These are phyloP conservation scores for Geranium incanum DNA, from an alignment of 441 rosid species.

Conservation along the genomic window DNA sequence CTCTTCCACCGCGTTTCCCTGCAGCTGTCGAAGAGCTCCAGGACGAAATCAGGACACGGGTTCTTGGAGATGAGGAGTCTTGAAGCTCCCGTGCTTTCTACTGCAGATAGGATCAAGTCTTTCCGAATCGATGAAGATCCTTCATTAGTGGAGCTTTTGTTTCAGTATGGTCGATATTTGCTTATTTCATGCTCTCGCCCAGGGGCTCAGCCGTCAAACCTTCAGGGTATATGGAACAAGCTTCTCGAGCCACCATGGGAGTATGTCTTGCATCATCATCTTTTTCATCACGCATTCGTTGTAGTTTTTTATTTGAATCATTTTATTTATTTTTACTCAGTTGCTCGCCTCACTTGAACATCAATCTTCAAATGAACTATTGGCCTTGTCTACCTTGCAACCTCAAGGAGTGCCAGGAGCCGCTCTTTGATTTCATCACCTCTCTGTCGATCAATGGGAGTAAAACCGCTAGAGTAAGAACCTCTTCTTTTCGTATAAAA, in stretches of 20 bases:
- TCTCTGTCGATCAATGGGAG: slow-evolving; percentile 62
- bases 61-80: slow-evolving; percentile 18
- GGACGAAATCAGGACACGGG: slow-evolving; percentile 20
- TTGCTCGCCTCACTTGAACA: slow-evolving; percentile 77
- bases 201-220: slow-evolving; percentile 81
- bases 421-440: slow-evolving; percentile 64
- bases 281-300: too few relatives aligned
- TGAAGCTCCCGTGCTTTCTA: slow-evolving; percentile 33
- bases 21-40: slow-evolving; percentile 45
- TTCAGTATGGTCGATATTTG: slow-evolving; percentile 87
- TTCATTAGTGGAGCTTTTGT: slow-evolving; percentile 71
- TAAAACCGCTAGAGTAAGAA: slow-evolving; percentile 66
- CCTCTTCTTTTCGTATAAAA: neutral
- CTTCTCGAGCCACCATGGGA: slow-evolving; percentile 78
- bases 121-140: slow-evolving; percentile 77
- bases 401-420: slow-evolving; percentile 77
- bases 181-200: slow-evolving; percentile 84
- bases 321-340: slow-evolving; percentile 32
- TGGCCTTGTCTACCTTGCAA: slow-evolving; percentile 87
- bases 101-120: slow-evolving; percentile 75
- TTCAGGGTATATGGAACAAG: slow-evolving; percentile 90
- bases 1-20: slow-evolving; percentile 72
- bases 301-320: neutral
- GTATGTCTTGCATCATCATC: slow-evolving; percentile 34
- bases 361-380: slow-evolving; percentile 95